phyloP scores from a whole-genome alignment of 2,329 filamentous ascomycete species.

The Lachnellula subtilissima region DNA sequence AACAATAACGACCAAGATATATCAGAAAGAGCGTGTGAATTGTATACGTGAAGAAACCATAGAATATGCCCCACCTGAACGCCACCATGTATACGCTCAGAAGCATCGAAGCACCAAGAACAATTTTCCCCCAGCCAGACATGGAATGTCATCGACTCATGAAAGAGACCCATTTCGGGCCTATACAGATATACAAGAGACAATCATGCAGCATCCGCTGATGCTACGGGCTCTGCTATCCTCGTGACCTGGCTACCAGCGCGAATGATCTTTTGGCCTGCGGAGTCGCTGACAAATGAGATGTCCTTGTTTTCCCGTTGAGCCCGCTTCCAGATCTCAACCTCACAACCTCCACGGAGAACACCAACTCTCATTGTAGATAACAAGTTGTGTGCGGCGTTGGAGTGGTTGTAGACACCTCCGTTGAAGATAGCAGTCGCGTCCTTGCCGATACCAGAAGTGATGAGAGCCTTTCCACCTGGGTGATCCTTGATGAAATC shows the following conservation, averaged over 20 bases:
- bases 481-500: constrained; percentile 86
- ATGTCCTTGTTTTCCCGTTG: constrained; percentile 81
- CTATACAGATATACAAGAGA: background rate
- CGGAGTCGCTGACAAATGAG: constrained; percentile 72
- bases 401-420: constrained; percentile 84
- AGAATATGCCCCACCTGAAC: constrained; percentile 3
- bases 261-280: constrained; percentile 77
- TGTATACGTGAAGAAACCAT: background rate
- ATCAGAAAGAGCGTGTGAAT: background rate
- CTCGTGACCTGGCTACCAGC: constrained; percentile 84
- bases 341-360: constrained; percentile 79
- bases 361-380: constrained; percentile 86
- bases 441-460: constrained; percentile 77
- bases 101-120: constrained; percentile 8
- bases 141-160: constrained; percentile 9
- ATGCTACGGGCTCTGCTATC: constrained; percentile 71
- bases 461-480: constrained; percentile 85
- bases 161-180: constrained; percentile 2
- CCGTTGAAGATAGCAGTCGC: constrained; percentile 89
- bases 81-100: constrained; percentile 15
- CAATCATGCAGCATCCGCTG: constrained; percentile 72
- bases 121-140: constrained; percentile 5
- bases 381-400: constrained; percentile 82
- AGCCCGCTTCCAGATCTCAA: constrained; percentile 88
- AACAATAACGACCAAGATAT: background rate